A percentile compares a stretch with the other conserved stretches of the same genome.
Evolutionary conservation across 805 yeast species (phyloP).

Genomic region (Saturnispora mendoncae): DNA sequence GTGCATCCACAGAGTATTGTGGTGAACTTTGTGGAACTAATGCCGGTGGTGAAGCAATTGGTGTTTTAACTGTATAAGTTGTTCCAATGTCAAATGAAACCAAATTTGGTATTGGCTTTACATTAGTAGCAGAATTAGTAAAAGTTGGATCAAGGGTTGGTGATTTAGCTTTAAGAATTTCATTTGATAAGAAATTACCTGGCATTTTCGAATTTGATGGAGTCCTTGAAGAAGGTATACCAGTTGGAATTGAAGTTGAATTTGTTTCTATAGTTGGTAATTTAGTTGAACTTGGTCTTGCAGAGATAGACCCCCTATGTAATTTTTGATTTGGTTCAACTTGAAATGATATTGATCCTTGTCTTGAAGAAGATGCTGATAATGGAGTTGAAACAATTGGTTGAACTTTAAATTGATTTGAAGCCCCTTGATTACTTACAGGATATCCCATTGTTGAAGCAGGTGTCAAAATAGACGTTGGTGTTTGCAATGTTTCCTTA

Average conservation of each 20-base stretch:
- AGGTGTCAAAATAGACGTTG: constrained; percentile 10
- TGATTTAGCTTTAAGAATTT: not conserved
- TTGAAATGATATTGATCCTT: constrained; percentile 37
- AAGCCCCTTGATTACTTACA: too few species aligned
- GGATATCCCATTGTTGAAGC: constrained; percentile 8
- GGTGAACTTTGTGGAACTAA: constrained; percentile 9
- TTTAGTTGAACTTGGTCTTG: constrained; percentile 39
- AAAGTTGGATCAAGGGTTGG: constrained; percentile 1
- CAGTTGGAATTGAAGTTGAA: constrained; percentile 16
- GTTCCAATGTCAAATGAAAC: constrained; percentile 7
- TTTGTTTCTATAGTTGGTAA: constrained; percentile 15
- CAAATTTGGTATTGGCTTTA: not conserved
- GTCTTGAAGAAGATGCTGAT: constrained; percentile 9
- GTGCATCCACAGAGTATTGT: constrained; percentile 5
- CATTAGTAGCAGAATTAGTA: too few species aligned
- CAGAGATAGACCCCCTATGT: constrained; percentile 51
- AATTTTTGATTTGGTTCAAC: constrained; percentile 31
- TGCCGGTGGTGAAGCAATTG: constrained; percentile 8
- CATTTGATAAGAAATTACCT: not conserved
- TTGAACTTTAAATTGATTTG: constrained; percentile 16
- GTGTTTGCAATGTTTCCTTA: not conserved
- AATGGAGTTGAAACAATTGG: constrained; percentile 7
- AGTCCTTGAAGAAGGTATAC: constrained; percentile 24
- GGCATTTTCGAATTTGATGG: constrained; percentile 18
- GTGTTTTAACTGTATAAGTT: not conserved